These are phyloP conservation scores for Isoetes engelmannii DNA, from an alignment of 83 land plant genomes.

Conservation along the genomic window DNA sequence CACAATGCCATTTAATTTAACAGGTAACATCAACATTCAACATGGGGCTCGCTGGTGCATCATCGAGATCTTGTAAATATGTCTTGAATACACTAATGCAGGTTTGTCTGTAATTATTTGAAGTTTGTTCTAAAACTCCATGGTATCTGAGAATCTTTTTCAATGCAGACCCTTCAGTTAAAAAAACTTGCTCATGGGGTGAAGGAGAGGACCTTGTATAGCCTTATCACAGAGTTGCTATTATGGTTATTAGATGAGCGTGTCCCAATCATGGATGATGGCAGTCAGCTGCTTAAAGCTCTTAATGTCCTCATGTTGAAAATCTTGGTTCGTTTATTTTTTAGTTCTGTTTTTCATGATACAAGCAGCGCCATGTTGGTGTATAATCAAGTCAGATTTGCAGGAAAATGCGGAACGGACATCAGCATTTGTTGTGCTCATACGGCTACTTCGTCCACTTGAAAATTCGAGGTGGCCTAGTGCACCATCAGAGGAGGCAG, in stretches of 20 bases:
- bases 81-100: conserved; percentile 97
- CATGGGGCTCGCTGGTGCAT: conserved; percentile 83
- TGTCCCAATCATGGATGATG: conserved; percentile 96
- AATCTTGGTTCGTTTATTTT: conserved; percentile 55
- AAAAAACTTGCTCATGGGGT: conserved; percentile 92
- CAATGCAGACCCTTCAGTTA: conserved; percentile 76
- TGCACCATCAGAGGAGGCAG: conserved; percentile 49
- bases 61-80: conserved; percentile 98
- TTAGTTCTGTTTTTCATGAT: not conserved
- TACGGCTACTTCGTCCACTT: conserved; percentile 73
- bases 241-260: conserved; percentile 98
- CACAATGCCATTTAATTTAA: not conserved
- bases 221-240: conserved; percentile 82
- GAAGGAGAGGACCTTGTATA: conserved; percentile 78
- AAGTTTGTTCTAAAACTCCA: not conserved
- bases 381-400: not conserved
- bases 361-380: no score
- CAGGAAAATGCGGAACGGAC: conserved; percentile 99
- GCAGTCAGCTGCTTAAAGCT: conserved; percentile 95
- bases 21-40: conserved; percentile 95
- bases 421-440: conserved; percentile 90
- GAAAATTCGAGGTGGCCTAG: conserved; percentile 79
- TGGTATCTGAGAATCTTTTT: conserved; percentile 2
- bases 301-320: conserved; percentile 95
- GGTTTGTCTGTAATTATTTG: conserved; percentile 33